These are phyloP conservation scores for Dactylellina drechsleri DNA, from an alignment of 2,329 filamentous ascomycete genomes.

Conservation along the genomic window DNA sequence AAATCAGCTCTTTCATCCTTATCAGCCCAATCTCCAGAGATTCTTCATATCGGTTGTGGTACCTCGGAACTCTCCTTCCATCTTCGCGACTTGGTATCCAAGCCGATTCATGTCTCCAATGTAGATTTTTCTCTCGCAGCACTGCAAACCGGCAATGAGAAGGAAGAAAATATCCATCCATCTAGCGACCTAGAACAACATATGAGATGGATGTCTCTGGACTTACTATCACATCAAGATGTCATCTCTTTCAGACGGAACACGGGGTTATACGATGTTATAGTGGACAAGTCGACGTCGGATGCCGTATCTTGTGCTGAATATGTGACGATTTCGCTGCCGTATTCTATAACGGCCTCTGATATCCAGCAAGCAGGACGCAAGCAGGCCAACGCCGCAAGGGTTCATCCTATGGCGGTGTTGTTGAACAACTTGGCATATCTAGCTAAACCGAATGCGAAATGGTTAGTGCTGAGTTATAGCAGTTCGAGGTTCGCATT, in stretches of 20 bases:
- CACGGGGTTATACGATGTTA: background rate
- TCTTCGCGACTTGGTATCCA: slow-evolving; percentile 8
- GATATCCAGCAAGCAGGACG: background rate
- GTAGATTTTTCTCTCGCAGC: slow-evolving; percentile 29
- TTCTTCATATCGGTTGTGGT: slow-evolving; percentile 48
- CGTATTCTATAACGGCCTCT: slow-evolving; percentile 8
- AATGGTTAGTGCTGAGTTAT: slow-evolving; percentile 37
- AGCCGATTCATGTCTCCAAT: slow-evolving; percentile 19
- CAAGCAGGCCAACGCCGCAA: background rate
- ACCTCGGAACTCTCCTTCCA: slow-evolving; percentile 35
- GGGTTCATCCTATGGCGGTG: slow-evolving; percentile 25
- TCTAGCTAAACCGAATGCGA: slow-evolving; percentile 8
- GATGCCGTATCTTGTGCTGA: slow-evolving; percentile 44
- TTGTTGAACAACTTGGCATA: slow-evolving; percentile 23
- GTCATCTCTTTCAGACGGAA: background rate
- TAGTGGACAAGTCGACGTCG: slow-evolving; percentile 43
- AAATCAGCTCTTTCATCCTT: background rate
- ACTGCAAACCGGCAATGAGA: slow-evolving; percentile 19
- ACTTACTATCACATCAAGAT: slow-evolving; percentile 23
- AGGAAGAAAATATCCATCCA: background rate
- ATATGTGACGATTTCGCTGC: slow-evolving; percentile 20
- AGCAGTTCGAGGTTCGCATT: slow-evolving; percentile 36
- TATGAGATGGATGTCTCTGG: slow-evolving; percentile 30
- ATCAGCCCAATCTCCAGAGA: background rate
- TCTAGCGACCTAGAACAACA: background rate